phyloP scores from a whole-genome alignment of 2,329 filamentous ascomycete genomes.

The Curvularia spicifera region DNA sequence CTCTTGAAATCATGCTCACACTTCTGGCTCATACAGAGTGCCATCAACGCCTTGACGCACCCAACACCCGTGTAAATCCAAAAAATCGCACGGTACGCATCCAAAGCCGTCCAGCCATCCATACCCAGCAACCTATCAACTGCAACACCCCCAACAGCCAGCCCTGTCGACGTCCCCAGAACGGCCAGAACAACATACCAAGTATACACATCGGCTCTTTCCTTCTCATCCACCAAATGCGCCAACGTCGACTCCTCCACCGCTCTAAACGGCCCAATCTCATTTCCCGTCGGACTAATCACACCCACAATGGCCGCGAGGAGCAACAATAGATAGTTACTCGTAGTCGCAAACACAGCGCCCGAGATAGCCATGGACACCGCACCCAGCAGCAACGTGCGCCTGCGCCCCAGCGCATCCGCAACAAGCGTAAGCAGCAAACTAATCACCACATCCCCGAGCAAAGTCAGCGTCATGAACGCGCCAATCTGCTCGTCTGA shows the following conservation, averaged over 20 bases:
- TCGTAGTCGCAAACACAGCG: constrained; percentile 43
- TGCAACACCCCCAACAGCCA: constrained; percentile 47
- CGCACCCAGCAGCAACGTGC: constrained; percentile 44
- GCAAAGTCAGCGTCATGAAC: constrained; percentile 51
- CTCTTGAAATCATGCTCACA: constrained; percentile 45
- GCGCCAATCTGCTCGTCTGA: constrained; percentile 48
- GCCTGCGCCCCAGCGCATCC: constrained; percentile 44
- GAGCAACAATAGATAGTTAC: constrained; percentile 42
- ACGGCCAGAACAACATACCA: constrained; percentile 52
- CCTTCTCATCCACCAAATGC: constrained; percentile 39
- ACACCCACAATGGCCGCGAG: constrained; percentile 48
- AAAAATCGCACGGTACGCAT: constrained; percentile 52
- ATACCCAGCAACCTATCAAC: constrained; percentile 42
- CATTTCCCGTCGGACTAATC: constrained; percentile 49
- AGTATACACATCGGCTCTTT: constrained; percentile 47
- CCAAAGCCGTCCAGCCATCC: constrained; percentile 47
- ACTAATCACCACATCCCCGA: constrained; percentile 48
- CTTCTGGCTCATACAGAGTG: constrained; percentile 46
- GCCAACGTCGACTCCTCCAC: constrained; percentile 50
- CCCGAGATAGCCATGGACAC: constrained; percentile 46
- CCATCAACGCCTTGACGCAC: constrained; percentile 47
- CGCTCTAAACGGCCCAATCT: constrained; percentile 52
- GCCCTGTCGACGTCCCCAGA: constrained; percentile 44
- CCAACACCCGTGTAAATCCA: constrained; percentile 53
- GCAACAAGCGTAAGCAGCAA: constrained; percentile 49